Percentiles rank a stretch among this genome's conserved stretches.
phyloP scores from a whole-genome alignment of 164 flowering plant genomes.

The Nymphaea colorata region DNA sequence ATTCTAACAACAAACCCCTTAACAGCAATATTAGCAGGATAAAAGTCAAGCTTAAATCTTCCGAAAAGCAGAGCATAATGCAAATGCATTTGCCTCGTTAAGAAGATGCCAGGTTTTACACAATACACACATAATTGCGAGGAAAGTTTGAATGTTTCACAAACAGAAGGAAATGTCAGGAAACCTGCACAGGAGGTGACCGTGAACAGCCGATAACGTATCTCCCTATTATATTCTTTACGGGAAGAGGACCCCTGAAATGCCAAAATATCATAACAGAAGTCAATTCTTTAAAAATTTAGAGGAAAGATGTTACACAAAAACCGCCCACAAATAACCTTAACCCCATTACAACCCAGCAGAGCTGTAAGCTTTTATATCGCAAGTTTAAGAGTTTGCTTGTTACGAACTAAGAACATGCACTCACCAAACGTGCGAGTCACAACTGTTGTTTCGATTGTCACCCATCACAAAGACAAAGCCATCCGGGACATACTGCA shows the following conservation, averaged over 20 bases:
- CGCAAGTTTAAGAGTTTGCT: neutral
- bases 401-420: neutral
- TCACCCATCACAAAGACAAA: constrained; percentile 55
- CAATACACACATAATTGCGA: too few relatives aligned
- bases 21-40: too few relatives aligned
- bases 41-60: too few relatives aligned
- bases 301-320: neutral
- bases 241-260: constrained; percentile 47
- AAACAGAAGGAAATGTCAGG: too few relatives aligned
- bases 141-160: too few relatives aligned
- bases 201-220: constrained; percentile 13
- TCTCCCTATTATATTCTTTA: constrained; percentile 34
- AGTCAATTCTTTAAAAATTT: neutral
- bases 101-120: too few relatives aligned
- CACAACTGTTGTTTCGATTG: constrained; percentile 45
- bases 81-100: too few relatives aligned
- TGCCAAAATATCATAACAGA: neutral
- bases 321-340: neutral
- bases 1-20: too few relatives aligned
- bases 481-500: constrained; percentile 40
- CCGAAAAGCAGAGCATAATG: too few relatives aligned
- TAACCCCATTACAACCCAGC: neutral
- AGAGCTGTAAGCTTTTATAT: neutral
- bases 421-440: constrained; percentile 43
- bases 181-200: constrained; percentile 6